phyloP scores from a whole-genome alignment of 192 early-diverging fungal genomes.

The Podila clonocystis region DNA sequence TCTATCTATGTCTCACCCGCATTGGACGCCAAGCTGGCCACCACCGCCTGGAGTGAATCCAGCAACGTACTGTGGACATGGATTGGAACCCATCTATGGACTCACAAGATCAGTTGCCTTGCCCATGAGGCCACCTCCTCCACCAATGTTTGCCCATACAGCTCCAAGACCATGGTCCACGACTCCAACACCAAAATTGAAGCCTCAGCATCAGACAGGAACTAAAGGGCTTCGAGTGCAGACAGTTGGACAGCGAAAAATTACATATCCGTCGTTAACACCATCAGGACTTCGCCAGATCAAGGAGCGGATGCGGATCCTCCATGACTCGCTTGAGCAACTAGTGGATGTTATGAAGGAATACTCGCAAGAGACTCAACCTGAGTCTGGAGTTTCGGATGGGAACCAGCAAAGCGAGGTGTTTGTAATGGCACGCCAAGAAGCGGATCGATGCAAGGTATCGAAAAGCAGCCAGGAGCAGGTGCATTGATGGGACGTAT shows the following conservation, averaged over 20 bases:
- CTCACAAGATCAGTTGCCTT: background rate
- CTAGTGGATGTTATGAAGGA: slow-evolving; percentile 1
- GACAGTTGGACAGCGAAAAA: background rate
- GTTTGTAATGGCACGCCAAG: background rate
- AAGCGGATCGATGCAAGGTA: slow-evolving; percentile 1
- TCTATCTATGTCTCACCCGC: background rate
- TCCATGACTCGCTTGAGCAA: background rate
- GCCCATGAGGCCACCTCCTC: background rate
- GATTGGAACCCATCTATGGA: background rate
- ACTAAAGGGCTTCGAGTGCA: no score
- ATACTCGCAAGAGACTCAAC: background rate
- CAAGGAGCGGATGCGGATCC: background rate
- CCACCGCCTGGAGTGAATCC: background rate
- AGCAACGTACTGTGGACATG: background rate
- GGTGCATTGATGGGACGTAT: background rate
- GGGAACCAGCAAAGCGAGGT: background rate
- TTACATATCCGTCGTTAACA: background rate
- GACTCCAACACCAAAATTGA: background rate
- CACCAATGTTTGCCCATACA: background rate
- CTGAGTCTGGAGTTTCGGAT: no score
- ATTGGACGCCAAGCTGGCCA: background rate
- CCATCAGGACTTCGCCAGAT: background rate
- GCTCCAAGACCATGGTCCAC: background rate
- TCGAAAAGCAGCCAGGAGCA: background rate
- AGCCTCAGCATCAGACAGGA: background rate